Evolutionary conservation across 163 green algal species (phyloP), one percentile per base, ranked within the genome.

Genomic region (Scenedesmus sp.): DNA sequence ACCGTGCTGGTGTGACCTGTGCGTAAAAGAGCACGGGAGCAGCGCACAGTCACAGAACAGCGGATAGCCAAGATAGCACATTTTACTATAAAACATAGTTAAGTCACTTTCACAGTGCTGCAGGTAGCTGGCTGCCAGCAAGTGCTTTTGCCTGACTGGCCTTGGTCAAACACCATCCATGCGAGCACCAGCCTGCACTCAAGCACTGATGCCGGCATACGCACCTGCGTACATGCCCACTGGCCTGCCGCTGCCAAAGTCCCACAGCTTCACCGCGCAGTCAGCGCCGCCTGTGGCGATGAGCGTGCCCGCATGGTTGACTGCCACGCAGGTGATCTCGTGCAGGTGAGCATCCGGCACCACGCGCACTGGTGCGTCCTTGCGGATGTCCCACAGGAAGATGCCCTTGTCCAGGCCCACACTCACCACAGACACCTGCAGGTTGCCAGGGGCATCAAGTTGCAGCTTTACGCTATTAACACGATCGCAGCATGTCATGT

Each of bases 371-470:
- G 90, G 83, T 12, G 87, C 67, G n/a, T 91, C 82, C 0, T 77
- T 46, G 18, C 94, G 94, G 15, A 96, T 57, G 81, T 96, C 94
- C 94, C 94, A 96, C 20, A 94, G 34, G 4, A 90, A 64, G 1
- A 95, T 56, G 26, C 87, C 88, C 55, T 89, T 90, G 82, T 95
- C 92, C 55, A 93, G 57, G 8, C 90, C 91, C 0, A 95, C 92
- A 2, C 88, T 95, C 1, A 92, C 92, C 2, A 95, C 92, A 3
- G 88, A 92, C 73, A 95, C 94, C 93, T 95, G 92, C 57, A 16
- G 15, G 67, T 56, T 76, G 26, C 20, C 1, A 54, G 46, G 12
- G 23, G 5, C 3, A 55, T 67, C 10, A 64, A 2, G 4, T 9
- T 46, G 34, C 34, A 46, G 34, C 34, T 46, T 46, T 46, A 46